These are phyloP conservation scores for Spencermartinsiella ligniputridi DNA, from an alignment of 1,139 yeast genomes.

Conservation along the genomic window DNA sequence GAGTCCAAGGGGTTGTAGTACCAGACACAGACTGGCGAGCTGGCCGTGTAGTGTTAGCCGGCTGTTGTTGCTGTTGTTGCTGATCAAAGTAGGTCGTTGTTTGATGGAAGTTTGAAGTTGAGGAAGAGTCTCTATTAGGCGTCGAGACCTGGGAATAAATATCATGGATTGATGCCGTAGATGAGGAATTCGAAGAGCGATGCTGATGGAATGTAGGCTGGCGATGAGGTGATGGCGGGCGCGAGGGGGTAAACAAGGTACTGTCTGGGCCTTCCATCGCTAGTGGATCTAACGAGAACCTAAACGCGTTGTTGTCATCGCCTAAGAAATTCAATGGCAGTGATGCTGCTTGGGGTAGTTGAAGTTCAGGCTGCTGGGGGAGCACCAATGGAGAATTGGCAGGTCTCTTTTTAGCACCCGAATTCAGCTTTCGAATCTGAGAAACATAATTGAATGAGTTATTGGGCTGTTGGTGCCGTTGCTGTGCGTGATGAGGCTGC, in stretches of 20 bases:
- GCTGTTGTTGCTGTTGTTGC: conserved; percentile 1
- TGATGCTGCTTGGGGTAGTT: neutral
- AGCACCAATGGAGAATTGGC: neutral
- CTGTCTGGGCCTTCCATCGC: conserved; percentile 34
- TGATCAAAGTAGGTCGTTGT: no score
- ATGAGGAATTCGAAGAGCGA: conserved; percentile 12
- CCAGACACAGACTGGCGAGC: neutral
- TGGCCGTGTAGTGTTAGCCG: neutral
- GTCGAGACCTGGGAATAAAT: conserved; percentile 13
- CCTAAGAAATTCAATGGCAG: neutral
- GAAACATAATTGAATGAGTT: conserved; percentile 1
- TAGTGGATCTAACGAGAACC: conserved; percentile 32
- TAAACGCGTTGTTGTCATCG: conserved; percentile 22
- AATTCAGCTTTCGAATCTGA: neutral
- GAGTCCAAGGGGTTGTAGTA: neutral
- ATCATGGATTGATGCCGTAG: conserved; percentile 13
- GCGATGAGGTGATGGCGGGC: conserved; percentile 14
- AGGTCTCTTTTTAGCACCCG: neutral
- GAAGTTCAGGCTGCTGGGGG: neutral
- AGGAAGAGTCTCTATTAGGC: no score
- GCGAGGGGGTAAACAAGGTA: conserved; percentile 18
- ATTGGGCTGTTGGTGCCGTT: neutral
- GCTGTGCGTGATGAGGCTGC: neutral
- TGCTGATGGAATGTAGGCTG: conserved; percentile 8
- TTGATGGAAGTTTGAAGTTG: no score